Evolutionary conservation across 2,329 filamentous ascomycete species (phyloP), one percentile per base, ranked within the genome.

Genomic region (Fusarium sororula): DNA sequence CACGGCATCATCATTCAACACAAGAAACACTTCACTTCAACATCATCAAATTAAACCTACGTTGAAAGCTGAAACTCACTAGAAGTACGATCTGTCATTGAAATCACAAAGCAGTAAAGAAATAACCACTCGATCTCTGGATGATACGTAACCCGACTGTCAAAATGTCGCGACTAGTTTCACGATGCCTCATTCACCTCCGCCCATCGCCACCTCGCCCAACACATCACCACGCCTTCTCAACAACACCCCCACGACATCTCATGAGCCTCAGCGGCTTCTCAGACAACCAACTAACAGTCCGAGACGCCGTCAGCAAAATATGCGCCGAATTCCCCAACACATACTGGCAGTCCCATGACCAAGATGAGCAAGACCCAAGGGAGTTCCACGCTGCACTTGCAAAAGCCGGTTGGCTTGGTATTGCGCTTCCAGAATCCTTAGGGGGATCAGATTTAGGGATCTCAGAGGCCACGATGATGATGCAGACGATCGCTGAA

Each of bases 401-500:
- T 14, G 92, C 94, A 13, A 89, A 89, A 63, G 92, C 91, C 72
- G 93, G 94, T 12, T 96, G 93, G 93, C 88, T 96, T 45, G 94
- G 94, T 6, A 95, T 96, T 74, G 93, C 93, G 0, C 83, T 96
- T 7, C 93, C 93, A 0, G 92, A 95, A 79, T 85, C 89, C 0
- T 87, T 94, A 0, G 94, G 94, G 7, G 94, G 94, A 2, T 88
- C 92, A 3, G 93, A 92, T 0, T 82, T 97, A 14, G 93, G 91
- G 14, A 94, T 97, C 41, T 92, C 92, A 1, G 94, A 96, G 79
- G 94, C 94, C 2, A 94, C 92, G 1, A 93, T 96, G 88, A 96
- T 96, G 93, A 88, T 96, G 86, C 94, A 97, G 77, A 93, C 93
- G 5, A 93, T 95, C 64, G 85, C 92, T 2, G 92, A 95, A 83